Conservation (phyloP, 768 basidiomycete genomes). For the Pulveroboletus ravenelii region DNA sequence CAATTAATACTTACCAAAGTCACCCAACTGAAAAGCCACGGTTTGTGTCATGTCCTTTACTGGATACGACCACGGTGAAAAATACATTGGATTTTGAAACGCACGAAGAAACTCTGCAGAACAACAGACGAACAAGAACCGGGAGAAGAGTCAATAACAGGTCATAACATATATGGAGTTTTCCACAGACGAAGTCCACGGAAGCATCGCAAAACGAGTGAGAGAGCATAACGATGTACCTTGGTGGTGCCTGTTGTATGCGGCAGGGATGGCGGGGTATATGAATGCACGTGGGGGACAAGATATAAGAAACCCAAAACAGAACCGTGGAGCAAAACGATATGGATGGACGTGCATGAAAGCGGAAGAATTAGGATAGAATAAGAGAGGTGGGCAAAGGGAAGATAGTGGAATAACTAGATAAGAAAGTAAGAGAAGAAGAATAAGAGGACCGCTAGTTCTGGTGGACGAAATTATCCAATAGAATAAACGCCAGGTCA, state of each 20-base stretch:
- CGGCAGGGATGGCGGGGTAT: slow-evolving; percentile 21
- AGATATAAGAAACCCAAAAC: slow-evolving; percentile 13
- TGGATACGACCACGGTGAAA: slow-evolving; percentile 6
- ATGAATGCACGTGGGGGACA: slow-evolving; percentile 21
- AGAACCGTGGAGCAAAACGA: slow-evolving; percentile 16
- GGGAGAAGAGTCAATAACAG: slow-evolving; percentile 17
- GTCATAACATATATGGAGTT: slow-evolving; percentile 16
- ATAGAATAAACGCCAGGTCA: slow-evolving; percentile 13
- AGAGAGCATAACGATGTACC: slow-evolving; percentile 24
- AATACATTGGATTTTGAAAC: slow-evolving; percentile 20
- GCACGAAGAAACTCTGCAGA: slow-evolving; percentile 7
- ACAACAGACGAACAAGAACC: slow-evolving; percentile 12
- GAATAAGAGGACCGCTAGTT: slow-evolving; percentile 2
- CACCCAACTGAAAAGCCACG: too few relatives aligned
- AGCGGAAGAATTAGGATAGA: slow-evolving; percentile 24
- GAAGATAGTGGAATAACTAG: slow-evolving; percentile 25
- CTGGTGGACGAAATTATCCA: slow-evolving; percentile 20
- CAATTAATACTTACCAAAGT: too few relatives aligned
- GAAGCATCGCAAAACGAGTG: slow-evolving; percentile 21
- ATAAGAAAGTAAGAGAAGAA: slow-evolving; percentile 29
- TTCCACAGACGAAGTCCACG: slow-evolving; percentile 12
- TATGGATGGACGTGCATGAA: slow-evolving; percentile 16
- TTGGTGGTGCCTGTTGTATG: slow-evolving; percentile 17
- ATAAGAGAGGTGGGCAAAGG: slow-evolving; percentile 18
- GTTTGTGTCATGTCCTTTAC: too few relatives aligned